Base-by-base conservation (phyloP, 441 rosid genomes). In the Syzygium syzygioides region DNA sequence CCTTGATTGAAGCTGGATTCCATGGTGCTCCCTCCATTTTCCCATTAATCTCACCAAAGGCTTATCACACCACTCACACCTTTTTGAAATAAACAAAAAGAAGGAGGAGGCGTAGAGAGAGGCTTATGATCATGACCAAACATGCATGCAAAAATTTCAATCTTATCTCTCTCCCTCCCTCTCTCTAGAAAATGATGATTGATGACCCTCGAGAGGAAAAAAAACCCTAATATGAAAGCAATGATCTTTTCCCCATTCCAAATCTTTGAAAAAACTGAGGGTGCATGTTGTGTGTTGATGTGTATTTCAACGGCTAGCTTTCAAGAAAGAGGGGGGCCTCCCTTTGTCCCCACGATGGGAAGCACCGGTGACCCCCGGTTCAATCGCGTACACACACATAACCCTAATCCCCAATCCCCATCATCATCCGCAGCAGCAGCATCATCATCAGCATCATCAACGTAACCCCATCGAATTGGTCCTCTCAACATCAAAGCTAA, bases 321-420 rank as follows among this genome's bases (percentile, higher is more conserved):
- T 92, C 50, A 90, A 28, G 57, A 55, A 87, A 86, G 91, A 86
- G 88, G 93, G 91, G 93, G 93, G 48, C 91, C 91, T 48, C 91
- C 87, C 5, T 87, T 85, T 92, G 94, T 92, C 94, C 86, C 93
- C 91, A 37, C 85, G 85, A 88, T 92, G 93, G 91, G 93, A 85
- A 88, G 87, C 93, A 93, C 86, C 56, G 68, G 90, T 90, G 93
- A 91, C 94, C 54, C 80, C 89, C 89, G 64, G 87, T 87, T 87
- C 95, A 93, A 93, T 94, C 94, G 88, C 91, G 91, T 90, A 90
- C 91, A 85, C 87, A 89, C 93, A 92, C 93, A 85, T 89, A 88
- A 28, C 85, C 89, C 60, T 57, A 64, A 88, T 88, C 86, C 79
- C 85, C 89, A 68, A 23, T 68, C 48, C 48, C 79, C 79, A 68